These are phyloP conservation scores for Gracilaria vermiculophylla DNA, from an alignment of 23 red algal species.

Conservation along the genomic window DNA sequence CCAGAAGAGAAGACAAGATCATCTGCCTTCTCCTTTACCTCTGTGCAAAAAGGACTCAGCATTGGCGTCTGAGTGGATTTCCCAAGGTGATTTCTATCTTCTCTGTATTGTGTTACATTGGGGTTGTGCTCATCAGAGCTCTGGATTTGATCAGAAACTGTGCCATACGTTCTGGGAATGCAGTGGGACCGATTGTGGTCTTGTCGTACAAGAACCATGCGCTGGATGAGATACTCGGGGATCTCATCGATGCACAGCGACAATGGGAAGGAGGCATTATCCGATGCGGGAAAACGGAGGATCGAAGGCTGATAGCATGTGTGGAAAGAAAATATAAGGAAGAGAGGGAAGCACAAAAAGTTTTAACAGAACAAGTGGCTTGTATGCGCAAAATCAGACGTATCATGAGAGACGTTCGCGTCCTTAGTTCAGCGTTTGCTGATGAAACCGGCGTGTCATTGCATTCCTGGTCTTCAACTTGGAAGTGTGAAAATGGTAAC, in stretches of 20 bases:
- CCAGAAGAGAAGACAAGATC: too few species aligned
- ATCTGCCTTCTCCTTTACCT: too few species aligned
- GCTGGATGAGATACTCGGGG: slow-evolving; percentile 48
- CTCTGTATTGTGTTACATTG: too few species aligned
- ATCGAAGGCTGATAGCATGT: neutral
- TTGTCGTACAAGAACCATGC: slow-evolving; percentile 56
- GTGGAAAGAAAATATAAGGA: neutral
- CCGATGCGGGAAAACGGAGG: slow-evolving; percentile 40
- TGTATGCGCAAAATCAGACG: slow-evolving; percentile 9
- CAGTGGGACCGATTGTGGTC: slow-evolving; percentile 42
- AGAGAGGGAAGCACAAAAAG: slow-evolving; percentile 1
- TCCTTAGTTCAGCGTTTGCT: slow-evolving; percentile 15
- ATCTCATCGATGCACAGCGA: neutral
- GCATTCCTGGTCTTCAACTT: slow-evolving; percentile 7
- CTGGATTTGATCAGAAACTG: slow-evolving; percentile 19
- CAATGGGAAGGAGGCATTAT: slow-evolving; percentile 25
- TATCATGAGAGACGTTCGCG: slow-evolving; percentile 5
- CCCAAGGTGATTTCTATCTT: too few species aligned
- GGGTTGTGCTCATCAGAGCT: slow-evolving; percentile 44
- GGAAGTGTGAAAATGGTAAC: neutral
- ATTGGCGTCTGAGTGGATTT: too few species aligned
- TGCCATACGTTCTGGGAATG: neutral
- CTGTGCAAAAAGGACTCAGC: too few species aligned
- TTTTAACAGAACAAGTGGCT: slow-evolving; percentile 18
- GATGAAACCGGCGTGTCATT: slow-evolving; percentile 16